Evolutionary conservation across 345 rosid species (phyloP).

Genomic region (Ceriops tagal): DNA sequence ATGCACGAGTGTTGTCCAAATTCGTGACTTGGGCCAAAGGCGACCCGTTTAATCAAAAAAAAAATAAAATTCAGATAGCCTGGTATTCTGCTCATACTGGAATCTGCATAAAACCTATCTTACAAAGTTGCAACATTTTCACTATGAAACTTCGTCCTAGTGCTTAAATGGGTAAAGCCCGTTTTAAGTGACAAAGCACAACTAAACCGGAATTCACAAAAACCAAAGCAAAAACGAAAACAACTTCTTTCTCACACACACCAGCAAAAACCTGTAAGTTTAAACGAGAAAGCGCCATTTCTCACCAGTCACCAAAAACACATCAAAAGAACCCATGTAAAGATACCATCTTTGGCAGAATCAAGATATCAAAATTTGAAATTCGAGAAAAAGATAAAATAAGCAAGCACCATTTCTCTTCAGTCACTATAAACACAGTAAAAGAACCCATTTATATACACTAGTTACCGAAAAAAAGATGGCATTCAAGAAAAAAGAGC

Average conservation of each 20-base stretch:
- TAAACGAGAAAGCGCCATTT: background rate
- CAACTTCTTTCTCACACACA: background rate
- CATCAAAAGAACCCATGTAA: background rate
- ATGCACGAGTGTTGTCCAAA: background rate
- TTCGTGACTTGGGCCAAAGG: background rate
- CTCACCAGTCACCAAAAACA: background rate
- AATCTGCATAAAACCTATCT: too few relatives aligned
- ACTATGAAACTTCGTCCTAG: too few relatives aligned
- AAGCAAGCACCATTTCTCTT: background rate
- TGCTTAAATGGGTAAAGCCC: background rate
- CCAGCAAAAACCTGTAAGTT: background rate
- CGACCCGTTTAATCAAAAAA: background rate
- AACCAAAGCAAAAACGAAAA: background rate
- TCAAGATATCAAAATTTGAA: background rate
- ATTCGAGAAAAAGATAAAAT: background rate
- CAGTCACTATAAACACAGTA: background rate
- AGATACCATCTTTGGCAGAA: too few relatives aligned
- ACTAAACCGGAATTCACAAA: conserved; percentile 2
- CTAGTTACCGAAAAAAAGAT: too few relatives aligned
- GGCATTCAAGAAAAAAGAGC: background rate
- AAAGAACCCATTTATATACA: background rate
- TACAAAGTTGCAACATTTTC: too few relatives aligned
- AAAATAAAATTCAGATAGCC: background rate
- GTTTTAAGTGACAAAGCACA: background rate
- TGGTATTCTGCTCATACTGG: background rate